These are phyloP conservation scores for Solanum sparsipilum DNA, from an alignment of 257 asterid genomes.

Conservation along the genomic window DNA sequence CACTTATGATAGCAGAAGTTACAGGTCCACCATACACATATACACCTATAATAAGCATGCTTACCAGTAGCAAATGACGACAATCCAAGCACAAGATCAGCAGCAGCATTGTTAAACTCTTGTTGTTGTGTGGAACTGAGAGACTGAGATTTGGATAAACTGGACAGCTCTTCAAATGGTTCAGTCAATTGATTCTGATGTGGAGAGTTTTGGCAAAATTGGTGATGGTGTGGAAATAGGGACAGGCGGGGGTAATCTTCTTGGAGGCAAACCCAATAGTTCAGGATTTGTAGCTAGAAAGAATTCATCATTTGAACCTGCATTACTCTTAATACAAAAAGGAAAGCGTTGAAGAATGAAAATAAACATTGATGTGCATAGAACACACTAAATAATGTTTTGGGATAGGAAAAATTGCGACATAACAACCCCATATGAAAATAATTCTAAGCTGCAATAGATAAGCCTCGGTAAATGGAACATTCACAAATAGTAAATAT, in stretches of 20 bases:
- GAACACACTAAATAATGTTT: not conserved
- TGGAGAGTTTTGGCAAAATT: constrained; percentile 43
- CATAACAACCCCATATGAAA: not conserved
- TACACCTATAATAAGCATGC: not conserved
- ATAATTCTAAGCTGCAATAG: not conserved
- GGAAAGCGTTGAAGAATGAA: not conserved
- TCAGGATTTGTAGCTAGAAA: constrained; percentile 68
- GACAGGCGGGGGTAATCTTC: constrained; percentile 62
- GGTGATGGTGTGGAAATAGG: constrained; percentile 41
- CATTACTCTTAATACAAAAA: constrained; percentile 46
- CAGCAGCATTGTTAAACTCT: constrained; percentile 88
- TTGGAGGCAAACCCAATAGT: constrained; percentile 84
- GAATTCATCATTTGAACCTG: constrained; percentile 75
- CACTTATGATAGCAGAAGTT: not conserved
- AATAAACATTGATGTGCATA: not conserved
- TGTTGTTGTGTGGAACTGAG: constrained; percentile 42
- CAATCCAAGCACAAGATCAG: constrained; percentile 70
- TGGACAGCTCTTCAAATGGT: constrained; percentile 45
- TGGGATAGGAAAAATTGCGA: not conserved
- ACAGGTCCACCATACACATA: not conserved
- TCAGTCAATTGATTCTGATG: constrained; percentile 52
- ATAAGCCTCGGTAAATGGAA: not conserved
- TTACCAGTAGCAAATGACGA: constrained; percentile 81
- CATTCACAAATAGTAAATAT: not conserved
- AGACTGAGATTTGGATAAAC: constrained; percentile 53